Evolutionary conservation across 495 filamentous ascomycete species (phyloP).

Genomic region (Collariella sp.): DNA sequence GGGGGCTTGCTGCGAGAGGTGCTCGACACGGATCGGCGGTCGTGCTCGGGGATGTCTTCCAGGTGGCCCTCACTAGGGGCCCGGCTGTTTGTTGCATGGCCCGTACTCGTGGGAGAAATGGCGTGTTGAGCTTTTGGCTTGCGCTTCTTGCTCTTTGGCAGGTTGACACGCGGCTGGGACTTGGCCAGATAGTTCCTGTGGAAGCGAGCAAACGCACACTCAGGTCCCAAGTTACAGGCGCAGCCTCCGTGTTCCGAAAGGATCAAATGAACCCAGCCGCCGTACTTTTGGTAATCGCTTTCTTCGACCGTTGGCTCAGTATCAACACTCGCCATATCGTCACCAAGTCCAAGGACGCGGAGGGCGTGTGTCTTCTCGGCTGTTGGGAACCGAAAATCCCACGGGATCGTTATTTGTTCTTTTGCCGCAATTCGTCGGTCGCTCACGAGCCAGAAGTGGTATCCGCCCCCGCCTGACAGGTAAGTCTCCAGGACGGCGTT

Average conservation of each 20-base stretch:
- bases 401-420: slow-evolving; percentile 49
- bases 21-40: slow-evolving; percentile 61
- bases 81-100: slow-evolving; percentile 64
- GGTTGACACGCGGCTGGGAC: slow-evolving; percentile 39
- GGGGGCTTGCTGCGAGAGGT: slow-evolving; percentile 65
- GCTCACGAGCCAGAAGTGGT: slow-evolving; percentile 83
- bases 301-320: slow-evolving; percentile 39
- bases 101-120: slow-evolving; percentile 60
- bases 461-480: slow-evolving; percentile 63
- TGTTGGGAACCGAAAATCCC: slow-evolving; percentile 47
- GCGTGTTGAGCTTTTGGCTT: slow-evolving; percentile 46
- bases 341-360: slow-evolving; percentile 43
- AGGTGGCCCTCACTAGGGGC: slow-evolving; percentile 62
- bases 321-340: slow-evolving; percentile 31
- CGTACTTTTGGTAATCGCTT: slow-evolving; percentile 42
- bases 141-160: slow-evolving; percentile 51
- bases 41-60: slow-evolving; percentile 48
- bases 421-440: slow-evolving; percentile 56
- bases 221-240: slow-evolving; percentile 58
- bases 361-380: slow-evolving; percentile 34
- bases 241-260: slow-evolving; percentile 84
- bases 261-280: slow-evolving; percentile 55
- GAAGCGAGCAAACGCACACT: slow-evolving; percentile 66
- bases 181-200: slow-evolving; percentile 55
- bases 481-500: slow-evolving; percentile 76